Conservation (phyloP, 176 grass and related monocot genomes). For the Tuctoria greenei region DNA sequence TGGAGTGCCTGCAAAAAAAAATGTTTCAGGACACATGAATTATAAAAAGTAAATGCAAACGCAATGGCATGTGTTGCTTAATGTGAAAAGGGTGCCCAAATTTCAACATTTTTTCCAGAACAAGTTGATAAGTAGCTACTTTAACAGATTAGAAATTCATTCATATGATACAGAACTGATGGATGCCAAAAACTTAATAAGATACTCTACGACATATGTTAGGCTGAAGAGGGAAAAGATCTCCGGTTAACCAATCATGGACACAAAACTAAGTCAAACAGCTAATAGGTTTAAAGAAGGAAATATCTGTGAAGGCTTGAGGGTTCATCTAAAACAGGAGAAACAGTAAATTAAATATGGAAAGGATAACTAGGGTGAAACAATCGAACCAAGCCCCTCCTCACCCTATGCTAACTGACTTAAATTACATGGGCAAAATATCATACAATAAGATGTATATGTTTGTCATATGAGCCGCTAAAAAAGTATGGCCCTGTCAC, state of each 20-base stretch:
- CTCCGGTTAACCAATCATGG: neutral
- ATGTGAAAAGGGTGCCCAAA: neutral
- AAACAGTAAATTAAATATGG: neutral
- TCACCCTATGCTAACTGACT: neutral
- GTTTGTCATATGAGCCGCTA: neutral
- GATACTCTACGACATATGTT: constrained; percentile 8
- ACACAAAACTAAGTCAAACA: neutral
- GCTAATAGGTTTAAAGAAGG: neutral
- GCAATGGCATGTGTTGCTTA: neutral
- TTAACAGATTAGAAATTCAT: neutral
- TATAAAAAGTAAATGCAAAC: neutral
- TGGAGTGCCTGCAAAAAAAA: constrained; percentile 60
- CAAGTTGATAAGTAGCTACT: neutral
- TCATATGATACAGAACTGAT: neutral
- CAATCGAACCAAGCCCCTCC: neutral
- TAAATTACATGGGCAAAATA: neutral
- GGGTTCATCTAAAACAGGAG: neutral
- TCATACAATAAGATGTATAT: neutral
- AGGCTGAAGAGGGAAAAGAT: neutral
- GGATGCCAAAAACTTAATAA: neutral
- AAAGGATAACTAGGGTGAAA: neutral
- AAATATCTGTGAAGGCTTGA: neutral
- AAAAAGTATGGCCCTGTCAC: neutral
- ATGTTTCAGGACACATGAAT: constrained; percentile 1
- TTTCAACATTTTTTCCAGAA: constrained; percentile 9